A percentile compares a stretch with the other conserved stretches of the same genome.
These are phyloP conservation scores for Citrullus amarus DNA, from an alignment of 306 rosid genomes.

Conservation along the genomic window DNA sequence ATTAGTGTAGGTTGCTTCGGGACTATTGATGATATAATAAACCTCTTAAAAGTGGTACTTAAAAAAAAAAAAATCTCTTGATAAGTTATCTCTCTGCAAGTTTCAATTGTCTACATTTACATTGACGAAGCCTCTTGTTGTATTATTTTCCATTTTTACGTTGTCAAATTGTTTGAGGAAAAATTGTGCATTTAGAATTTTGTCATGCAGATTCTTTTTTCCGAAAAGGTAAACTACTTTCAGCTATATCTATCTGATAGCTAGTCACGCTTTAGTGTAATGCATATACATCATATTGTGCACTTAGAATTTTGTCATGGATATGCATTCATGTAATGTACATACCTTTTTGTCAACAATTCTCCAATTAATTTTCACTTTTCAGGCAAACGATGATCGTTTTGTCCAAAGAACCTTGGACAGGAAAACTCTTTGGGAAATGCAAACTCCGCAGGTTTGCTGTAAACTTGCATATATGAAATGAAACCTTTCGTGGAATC, in stretches of 20 bases:
- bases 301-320: too few species aligned
- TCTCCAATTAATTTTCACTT: conserved; percentile 23
- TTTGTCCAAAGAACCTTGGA: conserved; percentile 77
- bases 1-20: neutral
- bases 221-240: neutral
- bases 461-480: conserved; percentile 1
- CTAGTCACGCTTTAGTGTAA: neutral
- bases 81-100: neutral
- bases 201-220: neutral
- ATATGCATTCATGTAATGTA: neutral
- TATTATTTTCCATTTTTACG: neutral
- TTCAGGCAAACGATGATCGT: conserved; percentile 73
- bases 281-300: too few species aligned
- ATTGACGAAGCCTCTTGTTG: neutral
- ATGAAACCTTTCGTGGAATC: neutral
- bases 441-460: conserved; percentile 97
- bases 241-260: neutral
- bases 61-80: neutral
- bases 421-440: conserved; percentile 87
- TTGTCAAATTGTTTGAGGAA: neutral
- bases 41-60: too few species aligned
- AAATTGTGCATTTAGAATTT: neutral
- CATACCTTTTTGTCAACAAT: neutral
- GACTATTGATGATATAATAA: neutral
- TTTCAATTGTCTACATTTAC: neutral